phyloP scores from a whole-genome alignment of 2,329 filamentous ascomycete genomes.

The Gnomoniopsis smithogilvyi region DNA sequence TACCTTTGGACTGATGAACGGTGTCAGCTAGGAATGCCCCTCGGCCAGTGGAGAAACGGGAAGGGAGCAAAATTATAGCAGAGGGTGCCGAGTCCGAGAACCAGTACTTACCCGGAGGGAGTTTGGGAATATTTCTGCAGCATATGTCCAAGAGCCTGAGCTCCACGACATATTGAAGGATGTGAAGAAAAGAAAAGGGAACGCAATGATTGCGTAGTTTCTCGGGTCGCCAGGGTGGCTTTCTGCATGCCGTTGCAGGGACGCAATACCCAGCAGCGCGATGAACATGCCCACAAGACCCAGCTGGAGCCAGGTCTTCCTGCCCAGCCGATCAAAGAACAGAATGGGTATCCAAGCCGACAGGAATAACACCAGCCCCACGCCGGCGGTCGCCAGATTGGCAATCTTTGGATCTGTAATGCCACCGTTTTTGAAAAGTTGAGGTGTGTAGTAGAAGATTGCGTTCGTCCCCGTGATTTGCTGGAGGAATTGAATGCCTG shows the following conservation, averaged over 20 bases:
- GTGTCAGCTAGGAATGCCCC: background rate
- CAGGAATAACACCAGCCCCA: slow-evolving; percentile 27
- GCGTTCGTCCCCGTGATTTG: slow-evolving; percentile 28
- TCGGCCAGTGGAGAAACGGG: background rate
- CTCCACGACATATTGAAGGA: slow-evolving; percentile 31
- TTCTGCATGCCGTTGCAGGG: slow-evolving; percentile 26
- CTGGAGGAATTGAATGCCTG: slow-evolving; percentile 27
- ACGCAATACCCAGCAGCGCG: slow-evolving; percentile 25
- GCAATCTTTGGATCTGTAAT: slow-evolving; percentile 39
- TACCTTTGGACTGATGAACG: slow-evolving; percentile 27
- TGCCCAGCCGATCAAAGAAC: slow-evolving; percentile 28
- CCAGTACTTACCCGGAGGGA: slow-evolving; percentile 24
- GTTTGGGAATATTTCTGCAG: slow-evolving; percentile 29
- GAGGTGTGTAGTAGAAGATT: slow-evolving; percentile 28
- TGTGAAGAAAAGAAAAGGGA: slow-evolving; percentile 28
- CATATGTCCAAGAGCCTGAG: slow-evolving; percentile 28
- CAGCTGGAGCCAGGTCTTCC: slow-evolving; percentile 29
- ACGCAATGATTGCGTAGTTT: slow-evolving; percentile 28
- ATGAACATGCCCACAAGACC: slow-evolving; percentile 27
- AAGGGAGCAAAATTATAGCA: background rate
- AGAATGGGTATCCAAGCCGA: slow-evolving; percentile 29
- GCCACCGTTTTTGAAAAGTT: slow-evolving; percentile 43
- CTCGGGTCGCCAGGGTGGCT: slow-evolving; percentile 22
- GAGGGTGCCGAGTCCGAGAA: no score
- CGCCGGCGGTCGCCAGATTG: slow-evolving; percentile 27